A percentile compares a stretch with the other conserved stretches of the same genome.
phyloP scores from a whole-genome alignment of 331 rosid species.

The Spiraea crenata region DNA sequence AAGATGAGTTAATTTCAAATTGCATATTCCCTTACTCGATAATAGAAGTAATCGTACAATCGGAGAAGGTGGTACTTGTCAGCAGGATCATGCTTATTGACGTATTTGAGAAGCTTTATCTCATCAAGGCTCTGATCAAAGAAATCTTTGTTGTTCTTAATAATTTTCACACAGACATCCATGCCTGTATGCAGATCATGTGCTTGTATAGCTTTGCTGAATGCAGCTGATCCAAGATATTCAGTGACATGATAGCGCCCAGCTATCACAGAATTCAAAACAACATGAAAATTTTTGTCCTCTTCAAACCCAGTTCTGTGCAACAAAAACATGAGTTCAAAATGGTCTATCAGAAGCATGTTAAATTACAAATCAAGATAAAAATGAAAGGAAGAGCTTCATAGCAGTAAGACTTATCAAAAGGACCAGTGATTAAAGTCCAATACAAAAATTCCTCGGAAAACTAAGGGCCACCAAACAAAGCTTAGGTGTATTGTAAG shows the following conservation, averaged over 20 bases:
- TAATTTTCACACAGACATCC: slow-evolving; percentile 98
- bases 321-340: slow-evolving; percentile 39
- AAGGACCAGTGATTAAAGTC: neutral
- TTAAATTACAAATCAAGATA: neutral
- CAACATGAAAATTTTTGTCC: slow-evolving; percentile 98
- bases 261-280: slow-evolving; percentile 88
- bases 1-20: slow-evolving; percentile 10
- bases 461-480: neutral
- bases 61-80: slow-evolving; percentile 96
- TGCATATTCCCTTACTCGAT: slow-evolving; percentile 66
- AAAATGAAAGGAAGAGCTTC: slow-evolving; percentile 5
- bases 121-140: slow-evolving; percentile 99
- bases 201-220: slow-evolving; percentile 98
- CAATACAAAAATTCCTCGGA: neutral
- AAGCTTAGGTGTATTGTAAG: neutral
- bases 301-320: slow-evolving; percentile 98
- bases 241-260: slow-evolving; percentile 99
- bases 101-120: slow-evolving; percentile 98
- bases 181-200: slow-evolving; percentile 95
- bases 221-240: slow-evolving; percentile 98
- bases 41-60: slow-evolving; percentile 92
- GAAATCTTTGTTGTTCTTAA: slow-evolving; percentile 99
- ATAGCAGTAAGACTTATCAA: neutral
- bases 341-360: slow-evolving; percentile 26
- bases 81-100: slow-evolving; percentile 93